phyloP scores from a whole-genome alignment of 352 stramenopile genomes.

The Pythium brassicae region DNA sequence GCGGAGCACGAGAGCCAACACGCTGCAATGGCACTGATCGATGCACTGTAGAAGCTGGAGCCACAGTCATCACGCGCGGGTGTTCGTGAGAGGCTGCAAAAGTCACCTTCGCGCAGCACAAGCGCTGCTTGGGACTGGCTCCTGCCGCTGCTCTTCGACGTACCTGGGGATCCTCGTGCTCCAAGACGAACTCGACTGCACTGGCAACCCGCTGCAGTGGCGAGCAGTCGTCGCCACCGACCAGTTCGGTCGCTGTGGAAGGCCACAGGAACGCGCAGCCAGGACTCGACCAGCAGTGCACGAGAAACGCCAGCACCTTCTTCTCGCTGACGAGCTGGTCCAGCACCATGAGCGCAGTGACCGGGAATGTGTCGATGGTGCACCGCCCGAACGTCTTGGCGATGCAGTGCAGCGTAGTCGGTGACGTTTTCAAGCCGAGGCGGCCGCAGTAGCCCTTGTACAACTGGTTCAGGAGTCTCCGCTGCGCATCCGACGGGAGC shows the following conservation, averaged over 20 bases:
- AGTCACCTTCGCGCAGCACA: no score
- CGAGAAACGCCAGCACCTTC: constrained; percentile 33
- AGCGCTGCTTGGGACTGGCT: no score
- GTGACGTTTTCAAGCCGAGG: constrained; percentile 31
- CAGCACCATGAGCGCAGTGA: constrained; percentile 57
- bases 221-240: background rate
- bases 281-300: constrained; percentile 20
- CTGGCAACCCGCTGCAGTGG: constrained; percentile 21
- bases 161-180: constrained; percentile 50
- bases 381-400: constrained; percentile 41
- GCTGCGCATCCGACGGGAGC: constrained; percentile 30
- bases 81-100: no score
- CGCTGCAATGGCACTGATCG: constrained; percentile 37
- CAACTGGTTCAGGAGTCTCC: constrained; percentile 56
- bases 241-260: background rate
- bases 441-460: constrained; percentile 56
- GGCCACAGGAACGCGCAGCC: constrained; percentile 36
- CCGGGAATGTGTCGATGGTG: constrained; percentile 45
- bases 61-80: background rate
- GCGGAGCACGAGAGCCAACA: constrained; percentile 36
- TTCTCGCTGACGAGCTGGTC: constrained; percentile 24
- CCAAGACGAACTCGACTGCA: constrained; percentile 43
- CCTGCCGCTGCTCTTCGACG: background rate
- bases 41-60: constrained; percentile 37
- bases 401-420: constrained; percentile 47